These are phyloP conservation scores for Mortierella hygrophila DNA, from an alignment of 192 early-diverging fungal genomes.

Conservation along the genomic window DNA sequence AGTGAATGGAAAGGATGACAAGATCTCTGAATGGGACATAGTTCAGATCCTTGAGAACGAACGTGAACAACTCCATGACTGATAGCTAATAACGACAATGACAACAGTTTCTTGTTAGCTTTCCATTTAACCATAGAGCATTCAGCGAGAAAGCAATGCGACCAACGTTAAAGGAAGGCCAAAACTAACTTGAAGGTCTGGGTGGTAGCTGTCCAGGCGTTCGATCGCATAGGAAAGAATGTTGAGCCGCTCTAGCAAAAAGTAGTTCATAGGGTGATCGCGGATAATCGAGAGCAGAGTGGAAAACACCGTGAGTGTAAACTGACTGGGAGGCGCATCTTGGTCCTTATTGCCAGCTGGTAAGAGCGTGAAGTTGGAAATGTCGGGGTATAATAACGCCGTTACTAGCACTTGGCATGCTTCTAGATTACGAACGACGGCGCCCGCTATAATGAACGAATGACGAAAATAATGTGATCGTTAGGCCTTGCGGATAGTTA, in stretches of 20 bases:
- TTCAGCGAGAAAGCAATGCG: too few species aligned
- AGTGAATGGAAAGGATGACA: slow-evolving; percentile 64
- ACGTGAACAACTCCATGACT: slow-evolving; percentile 65
- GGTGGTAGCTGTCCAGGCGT: slow-evolving; percentile 61
- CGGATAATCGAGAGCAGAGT: slow-evolving; percentile 57
- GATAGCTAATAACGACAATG: slow-evolving; percentile 37
- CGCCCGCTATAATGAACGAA: slow-evolving; percentile 30
- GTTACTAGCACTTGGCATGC: slow-evolving; percentile 63
- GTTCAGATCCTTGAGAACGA: slow-evolving; percentile 68
- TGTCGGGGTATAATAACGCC: slow-evolving; percentile 58
- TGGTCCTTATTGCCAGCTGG: slow-evolving; percentile 30
- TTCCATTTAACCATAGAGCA: too few species aligned
- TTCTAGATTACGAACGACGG: slow-evolving; percentile 61
- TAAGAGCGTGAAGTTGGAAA: slow-evolving; percentile 35
- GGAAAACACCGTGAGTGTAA: slow-evolving; percentile 46
- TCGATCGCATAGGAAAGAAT: slow-evolving; percentile 67
- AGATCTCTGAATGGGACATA: slow-evolving; percentile 75
- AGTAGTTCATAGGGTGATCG: slow-evolving; percentile 70
- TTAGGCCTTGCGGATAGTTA: neutral
- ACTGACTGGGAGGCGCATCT: slow-evolving; percentile 38
- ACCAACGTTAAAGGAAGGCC: neutral
- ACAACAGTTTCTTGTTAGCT: neutral
- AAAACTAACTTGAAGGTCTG: slow-evolving; percentile 56
- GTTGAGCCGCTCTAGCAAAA: slow-evolving; percentile 63
- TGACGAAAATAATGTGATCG: neutral